Evolutionary conservation across 148 eudicot species (phyloP), one percentile per base, ranked within the genome.

Genomic region (Spergularia bocconei): DNA sequence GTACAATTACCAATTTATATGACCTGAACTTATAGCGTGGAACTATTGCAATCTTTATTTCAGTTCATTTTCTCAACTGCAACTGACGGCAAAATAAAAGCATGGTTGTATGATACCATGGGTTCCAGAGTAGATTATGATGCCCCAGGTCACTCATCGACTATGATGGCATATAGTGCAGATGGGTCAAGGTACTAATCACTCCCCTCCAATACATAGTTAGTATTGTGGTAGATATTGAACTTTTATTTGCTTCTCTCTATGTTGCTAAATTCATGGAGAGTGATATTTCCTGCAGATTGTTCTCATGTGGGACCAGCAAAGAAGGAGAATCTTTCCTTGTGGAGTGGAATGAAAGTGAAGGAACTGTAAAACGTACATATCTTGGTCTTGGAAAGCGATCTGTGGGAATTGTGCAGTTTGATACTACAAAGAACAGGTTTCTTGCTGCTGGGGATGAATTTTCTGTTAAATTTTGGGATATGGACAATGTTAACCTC

Each of bases 341-440:
- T 71, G 96, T 95, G 60, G 98, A 95, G 78, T 95, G 98, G 97
- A 89, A 92, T 83, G 98, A 92, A 86, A 87, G 91, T 80, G 92
- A 92, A 80, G 98, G 97, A 78, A 84, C 96, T 67, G 90, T 95
- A 56, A 95, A 89, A 82, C 91, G 91, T 69, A 82, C 88, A 57
- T 95, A 86, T 76, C 77, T 72, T 75, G 96, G 96, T 75, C 91
- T 95, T 11, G 90, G 93, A 69, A 95, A 88, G 82, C 90, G 91
- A 58, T 87, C 97, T 63, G 82, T 73, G 23, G 87, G 89, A 44
- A 83, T 89, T 72, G 97, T 95, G 71, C 98, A 91, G 77, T 95
- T 95, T 77, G 98, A 95, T 82, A 91, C 96, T 52, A 90, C 96
- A 19, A 90, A 84, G 75, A 95, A 92, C 72, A 77, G 92, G 64